Evolutionary conservation across 176 grass and related monocot species (phyloP).

Genomic region (Oryza glumipatula): DNA sequence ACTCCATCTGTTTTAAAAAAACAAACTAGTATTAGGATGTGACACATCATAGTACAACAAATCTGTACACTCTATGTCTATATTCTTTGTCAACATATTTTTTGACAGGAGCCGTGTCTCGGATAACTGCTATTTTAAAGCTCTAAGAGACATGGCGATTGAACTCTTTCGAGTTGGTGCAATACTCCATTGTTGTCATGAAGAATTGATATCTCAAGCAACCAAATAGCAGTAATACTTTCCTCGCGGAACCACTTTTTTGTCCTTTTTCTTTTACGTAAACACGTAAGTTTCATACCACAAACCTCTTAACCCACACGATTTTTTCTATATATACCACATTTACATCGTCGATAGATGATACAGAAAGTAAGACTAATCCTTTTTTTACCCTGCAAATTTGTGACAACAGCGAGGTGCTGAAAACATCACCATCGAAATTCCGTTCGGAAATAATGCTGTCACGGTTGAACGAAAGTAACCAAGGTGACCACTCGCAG

Average conservation of each 20-base stretch:
- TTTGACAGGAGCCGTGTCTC: background rate
- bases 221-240: no score
- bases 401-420: background rate
- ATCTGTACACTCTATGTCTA: no score
- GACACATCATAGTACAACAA: no score
- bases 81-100: background rate
- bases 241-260: no score
- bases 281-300: no score
- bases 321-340: background rate
- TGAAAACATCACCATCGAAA: slow-evolving; percentile 12
- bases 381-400: background rate
- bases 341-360: background rate
- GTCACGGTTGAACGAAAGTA: slow-evolving; percentile 37
- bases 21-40: no score
- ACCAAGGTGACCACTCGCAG: background rate
- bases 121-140: background rate
- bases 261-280: no score
- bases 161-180: background rate
- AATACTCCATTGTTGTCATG: background rate
- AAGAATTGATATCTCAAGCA: no score
- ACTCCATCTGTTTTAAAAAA: no score
- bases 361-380: background rate
- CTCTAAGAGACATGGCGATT: background rate
- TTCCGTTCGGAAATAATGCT: background rate
- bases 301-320: background rate